Conservation (phyloP, 805 yeast genomes). For the Ogataea nitratoaversa region DNA sequence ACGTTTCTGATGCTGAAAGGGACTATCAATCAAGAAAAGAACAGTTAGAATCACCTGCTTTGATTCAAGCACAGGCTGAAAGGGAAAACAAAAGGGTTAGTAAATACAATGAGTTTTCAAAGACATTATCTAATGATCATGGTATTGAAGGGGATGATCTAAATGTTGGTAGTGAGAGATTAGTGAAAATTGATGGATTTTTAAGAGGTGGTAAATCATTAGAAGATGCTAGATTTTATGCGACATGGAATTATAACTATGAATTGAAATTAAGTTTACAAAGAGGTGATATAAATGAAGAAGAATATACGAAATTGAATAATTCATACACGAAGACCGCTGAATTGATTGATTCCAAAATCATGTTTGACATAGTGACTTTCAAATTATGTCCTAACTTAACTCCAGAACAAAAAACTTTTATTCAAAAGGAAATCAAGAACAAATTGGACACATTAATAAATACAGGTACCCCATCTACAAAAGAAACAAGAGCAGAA, state of each 20-base stretch:
- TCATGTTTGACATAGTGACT: constrained; percentile 46
- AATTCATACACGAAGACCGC: constrained; percentile 36
- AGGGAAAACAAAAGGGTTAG: constrained; percentile 39
- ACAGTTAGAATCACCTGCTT: constrained; percentile 48
- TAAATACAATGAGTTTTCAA: constrained; percentile 27
- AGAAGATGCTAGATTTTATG: constrained; percentile 54
- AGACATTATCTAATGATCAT: constrained; percentile 26
- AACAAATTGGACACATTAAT: constrained; percentile 16
- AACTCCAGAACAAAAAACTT: constrained; percentile 31
- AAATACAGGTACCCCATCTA: constrained; percentile 23
- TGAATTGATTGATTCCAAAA: constrained; percentile 36
- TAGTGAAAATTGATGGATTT: constrained; percentile 49
- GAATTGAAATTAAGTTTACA: constrained; percentile 38
- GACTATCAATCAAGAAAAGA: constrained; percentile 65
- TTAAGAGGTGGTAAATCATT: constrained; percentile 54
- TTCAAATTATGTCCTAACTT: constrained; percentile 37
- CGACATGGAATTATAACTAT: constrained; percentile 48
- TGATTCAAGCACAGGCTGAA: constrained; percentile 35
- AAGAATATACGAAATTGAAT: constrained; percentile 21
- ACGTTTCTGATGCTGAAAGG: constrained; percentile 54
- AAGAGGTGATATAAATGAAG: constrained; percentile 32
- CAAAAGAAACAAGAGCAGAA: constrained; percentile 35
- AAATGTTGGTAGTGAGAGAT: constrained; percentile 46
- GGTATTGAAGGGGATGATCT: constrained; percentile 24
- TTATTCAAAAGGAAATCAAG: constrained; percentile 18